phyloP scores from a whole-genome alignment of 192 early-diverging fungal species.

The Globomyces pollinis-pini region DNA sequence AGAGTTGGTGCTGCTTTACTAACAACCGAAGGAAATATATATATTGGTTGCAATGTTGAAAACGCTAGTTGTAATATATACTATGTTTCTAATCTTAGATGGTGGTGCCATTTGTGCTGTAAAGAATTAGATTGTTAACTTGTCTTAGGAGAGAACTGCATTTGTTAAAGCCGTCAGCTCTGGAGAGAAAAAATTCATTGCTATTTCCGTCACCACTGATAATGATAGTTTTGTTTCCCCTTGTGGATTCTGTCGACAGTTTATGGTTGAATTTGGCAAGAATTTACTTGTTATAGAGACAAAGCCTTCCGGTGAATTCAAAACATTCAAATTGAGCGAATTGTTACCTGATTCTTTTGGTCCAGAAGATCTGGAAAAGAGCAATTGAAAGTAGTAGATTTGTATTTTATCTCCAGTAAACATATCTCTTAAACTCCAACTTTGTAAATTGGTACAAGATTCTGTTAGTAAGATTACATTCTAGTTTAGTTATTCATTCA shows the following conservation, averaged over 20 bases:
- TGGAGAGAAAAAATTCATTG: constrained; percentile 65
- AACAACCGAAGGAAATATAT: constrained; percentile 54
- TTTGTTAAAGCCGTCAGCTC: constrained; percentile 81
- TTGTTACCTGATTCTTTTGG: constrained; percentile 69
- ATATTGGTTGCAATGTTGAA: constrained; percentile 78
- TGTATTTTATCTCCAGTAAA: too few species aligned
- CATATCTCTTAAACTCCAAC: too few species aligned
- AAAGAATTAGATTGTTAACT: too few species aligned
- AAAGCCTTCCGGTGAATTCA: constrained; percentile 4
- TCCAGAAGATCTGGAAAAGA: constrained; percentile 46
- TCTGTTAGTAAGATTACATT: too few species aligned
- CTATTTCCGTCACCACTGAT: constrained; percentile 69
- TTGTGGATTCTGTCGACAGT: constrained; percentile 68
- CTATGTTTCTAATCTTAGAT: too few species aligned
- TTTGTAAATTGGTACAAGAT: too few species aligned
- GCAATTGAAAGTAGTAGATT: too few species aligned
- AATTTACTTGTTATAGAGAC: constrained; percentile 27
- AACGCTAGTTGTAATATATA: too few species aligned
- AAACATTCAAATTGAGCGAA: constrained; percentile 40
- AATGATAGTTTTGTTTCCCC: constrained; percentile 46
- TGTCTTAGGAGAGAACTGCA: constrained; percentile 84
- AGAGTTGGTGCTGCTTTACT: constrained; percentile 80
- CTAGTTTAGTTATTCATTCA: too few species aligned
- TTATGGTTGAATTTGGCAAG: constrained; percentile 74
- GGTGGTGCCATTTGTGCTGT: constrained; percentile 82